Percentiles rank a stretch among this genome's conserved stretches.
Evolutionary conservation across 345 rosid species (phyloP).

Genomic region (Mallotus nudiflorus): DNA sequence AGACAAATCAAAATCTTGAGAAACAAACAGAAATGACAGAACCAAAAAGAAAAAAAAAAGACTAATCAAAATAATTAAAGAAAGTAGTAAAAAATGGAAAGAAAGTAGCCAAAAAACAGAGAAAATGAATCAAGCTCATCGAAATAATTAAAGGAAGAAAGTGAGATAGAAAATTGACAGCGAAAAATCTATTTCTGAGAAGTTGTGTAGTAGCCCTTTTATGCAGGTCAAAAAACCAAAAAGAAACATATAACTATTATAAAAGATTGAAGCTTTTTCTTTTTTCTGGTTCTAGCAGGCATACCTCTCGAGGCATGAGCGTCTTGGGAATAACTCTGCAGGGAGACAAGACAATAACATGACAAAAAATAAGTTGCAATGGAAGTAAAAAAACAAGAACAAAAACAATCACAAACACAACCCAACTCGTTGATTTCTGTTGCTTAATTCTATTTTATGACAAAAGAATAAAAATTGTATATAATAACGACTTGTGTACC

Average conservation of each 20-base stretch:
- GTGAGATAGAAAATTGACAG: slow-evolving; percentile 21
- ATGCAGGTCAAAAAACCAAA: slow-evolving; percentile 3
- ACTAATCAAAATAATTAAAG: not conserved
- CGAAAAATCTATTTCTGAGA: slow-evolving; percentile 19
- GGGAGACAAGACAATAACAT: slow-evolving; percentile 71
- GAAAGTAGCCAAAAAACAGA: slow-evolving; percentile 23
- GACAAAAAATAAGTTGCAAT: slow-evolving; percentile 51
- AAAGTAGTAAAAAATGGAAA: not conserved
- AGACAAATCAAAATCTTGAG: slow-evolving; percentile 7
- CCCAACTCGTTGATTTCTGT: slow-evolving; percentile 32
- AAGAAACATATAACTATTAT: not conserved
- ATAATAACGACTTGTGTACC: slow-evolving; percentile 42
- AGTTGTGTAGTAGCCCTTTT: slow-evolving; percentile 13
- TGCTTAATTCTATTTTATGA: slow-evolving; percentile 18
- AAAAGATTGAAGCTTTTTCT: slow-evolving; percentile 48
- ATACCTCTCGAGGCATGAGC: slow-evolving; percentile 99
- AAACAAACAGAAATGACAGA: slow-evolving; percentile 16
- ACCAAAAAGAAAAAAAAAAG: not conserved
- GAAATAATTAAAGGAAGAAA: slow-evolving; percentile 20
- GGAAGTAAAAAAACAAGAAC: slow-evolving; percentile 22
- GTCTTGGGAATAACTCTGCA: slow-evolving; percentile 99
- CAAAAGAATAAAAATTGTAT: slow-evolving; percentile 3
- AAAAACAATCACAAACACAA: slow-evolving; percentile 17
- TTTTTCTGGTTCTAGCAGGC: slow-evolving; percentile 44
- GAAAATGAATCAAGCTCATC: slow-evolving; percentile 12